A percentile compares a stretch with the other conserved stretches of the same genome.
phyloP scores from a whole-genome alignment of 1,284 basidiomycete genomes.

The Tilletia caries region DNA sequence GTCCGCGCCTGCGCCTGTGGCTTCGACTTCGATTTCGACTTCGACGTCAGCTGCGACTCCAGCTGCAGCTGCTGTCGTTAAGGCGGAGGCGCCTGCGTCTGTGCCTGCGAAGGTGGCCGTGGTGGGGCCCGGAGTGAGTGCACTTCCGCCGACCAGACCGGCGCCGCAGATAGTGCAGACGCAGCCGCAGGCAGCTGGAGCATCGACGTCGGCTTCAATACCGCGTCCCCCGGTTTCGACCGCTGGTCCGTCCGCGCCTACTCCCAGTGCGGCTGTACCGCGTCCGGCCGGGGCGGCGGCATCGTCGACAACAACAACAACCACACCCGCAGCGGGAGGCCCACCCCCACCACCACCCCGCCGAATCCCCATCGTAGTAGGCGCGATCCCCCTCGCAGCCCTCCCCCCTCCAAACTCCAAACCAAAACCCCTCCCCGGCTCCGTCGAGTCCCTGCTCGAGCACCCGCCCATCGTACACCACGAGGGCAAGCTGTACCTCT shows the following conservation, averaged over 20 bases:
- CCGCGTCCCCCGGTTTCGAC: too few relatives aligned
- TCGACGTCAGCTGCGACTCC: too few relatives aligned
- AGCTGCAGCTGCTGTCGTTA: too few relatives aligned
- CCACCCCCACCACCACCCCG: neutral
- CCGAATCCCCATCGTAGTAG: conserved; percentile 2
- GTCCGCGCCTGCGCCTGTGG: neutral
- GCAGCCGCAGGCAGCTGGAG: too few relatives aligned
- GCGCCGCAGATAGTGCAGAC: too few relatives aligned
- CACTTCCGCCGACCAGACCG: too few relatives aligned
- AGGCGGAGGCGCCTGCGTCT: too few relatives aligned
- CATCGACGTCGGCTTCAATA: too few relatives aligned
- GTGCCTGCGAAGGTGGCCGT: too few relatives aligned
- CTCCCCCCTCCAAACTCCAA: conserved; percentile 26
- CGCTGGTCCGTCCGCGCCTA: too few relatives aligned
- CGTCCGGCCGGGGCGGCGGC: neutral
- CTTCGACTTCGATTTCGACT: too few relatives aligned
- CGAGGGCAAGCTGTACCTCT: conserved; percentile 76
- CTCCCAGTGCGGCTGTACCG: neutral
- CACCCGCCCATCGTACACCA: conserved; percentile 76
- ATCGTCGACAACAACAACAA: neutral
- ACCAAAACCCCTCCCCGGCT: conserved; percentile 44
- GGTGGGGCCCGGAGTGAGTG: too few relatives aligned
- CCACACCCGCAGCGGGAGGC: neutral
- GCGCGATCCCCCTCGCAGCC: neutral
- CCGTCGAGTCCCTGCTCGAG: conserved; percentile 54